Evolutionary conservation across 805 yeast genomes (phyloP).

Genomic region (Wilhelminamyces savonicus): DNA sequence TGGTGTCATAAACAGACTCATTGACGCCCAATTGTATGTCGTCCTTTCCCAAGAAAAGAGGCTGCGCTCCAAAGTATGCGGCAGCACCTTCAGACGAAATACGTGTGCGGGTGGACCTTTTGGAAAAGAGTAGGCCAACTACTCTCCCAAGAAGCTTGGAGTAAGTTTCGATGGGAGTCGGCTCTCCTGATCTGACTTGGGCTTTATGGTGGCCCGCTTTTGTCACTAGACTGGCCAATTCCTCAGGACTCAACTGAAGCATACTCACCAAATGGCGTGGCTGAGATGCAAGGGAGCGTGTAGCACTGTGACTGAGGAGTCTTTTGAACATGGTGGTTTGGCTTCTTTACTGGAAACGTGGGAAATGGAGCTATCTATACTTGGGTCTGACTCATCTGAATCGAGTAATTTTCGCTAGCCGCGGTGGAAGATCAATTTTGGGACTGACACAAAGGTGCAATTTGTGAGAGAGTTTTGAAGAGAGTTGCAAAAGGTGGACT

Average conservation of each 20-base stretch:
- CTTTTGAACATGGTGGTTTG: slow-evolving; percentile 8
- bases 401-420: slow-evolving; percentile 8
- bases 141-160: slow-evolving; percentile 71
- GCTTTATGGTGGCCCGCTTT: slow-evolving; percentile 68
- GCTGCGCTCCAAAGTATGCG: slow-evolving; percentile 87
- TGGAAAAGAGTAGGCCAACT: slow-evolving; percentile 77
- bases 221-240: slow-evolving; percentile 62
- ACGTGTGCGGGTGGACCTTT: slow-evolving; percentile 93
- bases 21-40: slow-evolving; percentile 96
- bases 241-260: slow-evolving; percentile 67
- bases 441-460: too few species aligned
- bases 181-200: slow-evolving; percentile 47
- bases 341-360: background rate
- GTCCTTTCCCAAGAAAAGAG: slow-evolving; percentile 93
- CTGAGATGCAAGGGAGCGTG: background rate
- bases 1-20: slow-evolving; percentile 83
- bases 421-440: slow-evolving; percentile 13
- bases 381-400: slow-evolving; percentile 9
- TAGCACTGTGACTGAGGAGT: slow-evolving; percentile 3
- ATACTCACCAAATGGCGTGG: slow-evolving; percentile 79
- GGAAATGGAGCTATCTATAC: too few species aligned
- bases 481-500: too few species aligned
- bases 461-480: too few species aligned
- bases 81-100: slow-evolving; percentile 94
- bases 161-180: slow-evolving; percentile 19